These are phyloP conservation scores for Aureobasidium sp. DNA, from an alignment of 2,329 filamentous ascomycete genomes.

Conservation along the genomic window DNA sequence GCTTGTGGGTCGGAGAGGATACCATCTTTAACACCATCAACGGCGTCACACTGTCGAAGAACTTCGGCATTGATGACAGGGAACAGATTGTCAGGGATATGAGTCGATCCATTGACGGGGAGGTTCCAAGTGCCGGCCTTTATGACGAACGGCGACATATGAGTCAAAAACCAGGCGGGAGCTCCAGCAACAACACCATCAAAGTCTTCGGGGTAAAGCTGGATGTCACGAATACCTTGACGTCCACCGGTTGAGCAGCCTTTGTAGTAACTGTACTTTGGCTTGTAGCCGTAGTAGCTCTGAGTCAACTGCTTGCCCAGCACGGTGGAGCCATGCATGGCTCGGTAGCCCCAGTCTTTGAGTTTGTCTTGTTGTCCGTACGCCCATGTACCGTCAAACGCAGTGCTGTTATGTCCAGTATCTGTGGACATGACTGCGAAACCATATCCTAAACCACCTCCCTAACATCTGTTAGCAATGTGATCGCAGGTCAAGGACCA, in stretches of 20 bases:
- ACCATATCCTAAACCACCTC: conserved; percentile 32
- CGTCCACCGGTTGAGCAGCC: conserved; percentile 56
- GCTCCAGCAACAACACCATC: conserved; percentile 51
- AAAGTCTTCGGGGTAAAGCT: conserved; percentile 50
- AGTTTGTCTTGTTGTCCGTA: conserved; percentile 30
- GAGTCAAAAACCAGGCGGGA: conserved; percentile 45
- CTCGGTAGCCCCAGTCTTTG: conserved; percentile 33
- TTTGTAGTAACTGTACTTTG: conserved; percentile 46
- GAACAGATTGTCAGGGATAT: conserved; percentile 40
- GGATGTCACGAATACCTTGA: conserved; percentile 49
- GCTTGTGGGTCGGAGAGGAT: conserved; percentile 42
- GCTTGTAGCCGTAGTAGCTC: conserved; percentile 41
- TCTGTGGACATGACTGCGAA: conserved; percentile 40
- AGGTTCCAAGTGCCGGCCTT: conserved; percentile 44
- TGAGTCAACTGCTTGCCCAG: conserved; percentile 42
- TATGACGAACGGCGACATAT: conserved; percentile 40
- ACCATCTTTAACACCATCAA: conserved; percentile 45
- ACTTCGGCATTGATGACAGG: conserved; percentile 39
- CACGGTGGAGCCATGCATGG: conserved; percentile 44
- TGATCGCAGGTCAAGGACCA: neutral
- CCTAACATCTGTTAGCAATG: neutral
- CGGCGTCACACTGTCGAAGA: conserved; percentile 42
- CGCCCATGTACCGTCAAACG: conserved; percentile 32
- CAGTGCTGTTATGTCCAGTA: conserved; percentile 39
- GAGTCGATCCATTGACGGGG: conserved; percentile 37